Evolutionary conservation across 306 rosid species (phyloP).

Genomic region (Rubus idaeus): DNA sequence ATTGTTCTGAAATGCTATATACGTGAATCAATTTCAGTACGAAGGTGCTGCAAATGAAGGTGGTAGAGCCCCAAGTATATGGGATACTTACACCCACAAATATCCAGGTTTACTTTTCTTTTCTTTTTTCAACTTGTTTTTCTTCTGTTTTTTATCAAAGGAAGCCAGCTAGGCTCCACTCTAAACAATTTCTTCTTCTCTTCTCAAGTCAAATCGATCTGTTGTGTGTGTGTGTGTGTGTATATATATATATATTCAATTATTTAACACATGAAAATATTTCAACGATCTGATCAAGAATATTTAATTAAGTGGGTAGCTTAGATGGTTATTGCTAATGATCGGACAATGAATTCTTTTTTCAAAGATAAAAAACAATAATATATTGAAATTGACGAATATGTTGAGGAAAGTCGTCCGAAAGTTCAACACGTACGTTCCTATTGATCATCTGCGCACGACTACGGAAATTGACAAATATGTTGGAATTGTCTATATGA

Average conservation of each 20-base stretch:
- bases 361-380: neutral
- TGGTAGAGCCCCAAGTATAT: constrained; percentile 5
- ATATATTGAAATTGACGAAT: too few relatives aligned
- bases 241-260: too few relatives aligned
- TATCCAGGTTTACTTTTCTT: constrained; percentile 17
- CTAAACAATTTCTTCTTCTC: neutral
- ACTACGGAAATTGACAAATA: neutral
- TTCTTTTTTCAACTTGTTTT: neutral
- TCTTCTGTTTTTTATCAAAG: neutral
- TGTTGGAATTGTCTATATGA: neutral
- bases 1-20: neutral
- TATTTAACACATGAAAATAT: too few relatives aligned
- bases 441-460: neutral
- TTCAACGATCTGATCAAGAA: too few relatives aligned
- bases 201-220: neutral
- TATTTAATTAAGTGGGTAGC: neutral
- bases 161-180: neutral
- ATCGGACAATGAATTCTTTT: neutral
- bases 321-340: neutral
- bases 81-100: constrained; percentile 12
- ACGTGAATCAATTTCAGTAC: constrained; percentile 1
- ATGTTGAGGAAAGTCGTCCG: neutral
- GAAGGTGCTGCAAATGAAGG: constrained; percentile 9
- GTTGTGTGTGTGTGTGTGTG: too few relatives aligned
- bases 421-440: neutral